Percentiles rank a stretch among this genome's conserved stretches.
phyloP scores from a whole-genome alignment of 805 yeast species.

The Ogataea parapolymorpha region DNA sequence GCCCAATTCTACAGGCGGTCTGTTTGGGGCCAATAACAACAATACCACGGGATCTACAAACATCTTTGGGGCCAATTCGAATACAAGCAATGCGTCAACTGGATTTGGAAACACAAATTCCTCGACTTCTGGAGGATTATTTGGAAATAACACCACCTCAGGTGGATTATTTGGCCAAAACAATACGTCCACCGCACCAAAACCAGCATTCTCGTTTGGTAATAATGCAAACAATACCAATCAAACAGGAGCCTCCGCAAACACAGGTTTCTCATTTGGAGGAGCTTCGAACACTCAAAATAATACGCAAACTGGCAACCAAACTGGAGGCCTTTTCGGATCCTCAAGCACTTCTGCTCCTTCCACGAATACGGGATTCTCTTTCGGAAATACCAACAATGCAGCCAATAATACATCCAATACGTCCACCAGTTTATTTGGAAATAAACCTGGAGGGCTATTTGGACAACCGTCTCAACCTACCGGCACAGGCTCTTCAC shows the following conservation, averaged over 20 bases:
- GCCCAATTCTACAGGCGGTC: neutral
- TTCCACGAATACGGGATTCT: constrained; percentile 3
- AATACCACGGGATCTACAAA: constrained; percentile 1
- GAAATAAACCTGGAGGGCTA: constrained; percentile 11
- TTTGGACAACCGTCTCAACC: constrained; percentile 9
- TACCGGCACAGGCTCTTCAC: constrained; percentile 6
- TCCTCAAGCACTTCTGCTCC: constrained; percentile 1
- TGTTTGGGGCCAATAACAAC: constrained; percentile 6
- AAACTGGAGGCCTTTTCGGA: constrained; percentile 10
- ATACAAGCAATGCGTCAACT: neutral
- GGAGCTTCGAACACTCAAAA: constrained; percentile 3
- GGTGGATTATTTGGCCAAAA: constrained; percentile 16
- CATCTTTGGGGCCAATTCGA: constrained; percentile 2
- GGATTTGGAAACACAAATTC: constrained; percentile 5
- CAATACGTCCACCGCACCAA: constrained; percentile 4
- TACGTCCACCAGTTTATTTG: constrained; percentile 9
- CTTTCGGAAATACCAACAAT: constrained; percentile 11
- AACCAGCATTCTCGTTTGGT: constrained; percentile 10
- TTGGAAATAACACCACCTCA: constrained; percentile 2
- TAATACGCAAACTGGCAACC: constrained; percentile 9
- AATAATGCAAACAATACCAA: neutral
- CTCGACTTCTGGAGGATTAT: constrained; percentile 16
- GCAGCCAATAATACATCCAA: constrained; percentile 3
- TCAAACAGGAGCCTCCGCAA: constrained; percentile 6
- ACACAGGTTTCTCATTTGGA: constrained; percentile 15